These are phyloP conservation scores for Colletotrichum sp. DNA, from an alignment of 2,329 filamentous ascomycete species.

Conservation along the genomic window DNA sequence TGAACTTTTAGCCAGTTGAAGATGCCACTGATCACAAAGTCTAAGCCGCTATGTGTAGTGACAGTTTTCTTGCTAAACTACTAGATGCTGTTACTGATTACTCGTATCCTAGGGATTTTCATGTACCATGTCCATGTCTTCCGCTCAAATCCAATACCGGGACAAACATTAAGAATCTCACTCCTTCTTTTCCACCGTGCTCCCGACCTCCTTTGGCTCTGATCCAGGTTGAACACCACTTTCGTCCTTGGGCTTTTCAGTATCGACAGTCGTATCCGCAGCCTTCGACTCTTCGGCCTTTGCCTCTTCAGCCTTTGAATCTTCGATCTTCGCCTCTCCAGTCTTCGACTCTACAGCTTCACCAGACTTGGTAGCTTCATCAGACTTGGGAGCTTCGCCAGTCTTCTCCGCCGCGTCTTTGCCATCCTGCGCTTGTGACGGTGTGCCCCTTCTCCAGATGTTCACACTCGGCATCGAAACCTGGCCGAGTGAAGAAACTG, in stretches of 20 bases:
- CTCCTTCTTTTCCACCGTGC: neutral
- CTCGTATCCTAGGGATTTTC: too few relatives aligned
- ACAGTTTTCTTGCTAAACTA: too few relatives aligned
- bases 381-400: neutral
- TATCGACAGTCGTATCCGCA: neutral
- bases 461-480: slow-evolving; percentile 36
- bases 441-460: slow-evolving; percentile 31
- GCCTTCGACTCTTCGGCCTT: rapidly evolving
- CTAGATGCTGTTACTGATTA: too few relatives aligned
- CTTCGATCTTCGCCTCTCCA: neutral
- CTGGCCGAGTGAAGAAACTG: slow-evolving; percentile 32
- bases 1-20: too few relatives aligned
- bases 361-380: rapidly evolving
- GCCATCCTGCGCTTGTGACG: neutral
- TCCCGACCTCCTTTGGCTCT: neutral
- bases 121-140: neutral
- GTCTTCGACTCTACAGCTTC: neutral
- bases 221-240: neutral
- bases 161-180: neutral
- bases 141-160: neutral
- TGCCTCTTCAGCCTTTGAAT: rapidly evolving
- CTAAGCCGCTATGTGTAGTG: too few relatives aligned
- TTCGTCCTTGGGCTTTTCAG: neutral
- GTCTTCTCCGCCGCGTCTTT: neutral
- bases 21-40: too few relatives aligned